Evolutionary conservation across 2,329 filamentous ascomycete genomes (phyloP), one percentile per base, ranked within the genome.

Genomic region (Mariannaea sp.): DNA sequence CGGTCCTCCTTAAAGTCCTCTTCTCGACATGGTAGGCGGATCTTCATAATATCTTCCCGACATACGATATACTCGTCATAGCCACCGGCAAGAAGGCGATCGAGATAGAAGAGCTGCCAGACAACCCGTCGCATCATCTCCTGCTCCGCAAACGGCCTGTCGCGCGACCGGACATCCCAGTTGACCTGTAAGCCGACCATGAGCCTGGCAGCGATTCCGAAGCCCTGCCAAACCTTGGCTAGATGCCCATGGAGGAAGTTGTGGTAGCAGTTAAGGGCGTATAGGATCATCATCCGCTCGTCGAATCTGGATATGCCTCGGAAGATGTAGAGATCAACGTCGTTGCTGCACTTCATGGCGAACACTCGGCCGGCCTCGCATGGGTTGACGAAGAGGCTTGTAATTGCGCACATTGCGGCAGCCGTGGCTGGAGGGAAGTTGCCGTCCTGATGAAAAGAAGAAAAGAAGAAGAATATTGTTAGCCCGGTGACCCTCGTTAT

Each of bases 21-120:
- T 47, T 75, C 68, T 13, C 60, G 61, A 45, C 71, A 73, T 6
- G 73, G 73, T 16, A 75, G 54, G 2, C 69, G 62, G 7, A 75
- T 70, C 52, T 69, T 71, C 70, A 75, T 73, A 26, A 69, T 69
- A 12, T 74, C 69, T 5, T 70, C 66, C 9, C 70, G 67, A 26
- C 70, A 71, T 10, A 66, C 65, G 16, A 75, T 68, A 50, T 75
- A 74, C 42, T 74, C 73, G 20, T 75, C 73, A 39, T 73, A 75
- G 1, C 73, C 73, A 2, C 69, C 72, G 1, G 73, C 72, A 9
- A 75, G 65, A 19, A 72, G 56, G 7, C 73, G 68, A 43, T 75
- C 73, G 38, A 74, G 57, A 38, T 71, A 61, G 51, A 73, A 75
- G 33, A 74, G 60, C 29, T 71, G 69, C 73, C 73, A 76, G 2